Evolutionary conservation across 495 filamentous ascomycete species (phyloP).

Genomic region (Annulohypoxylon bovei): DNA sequence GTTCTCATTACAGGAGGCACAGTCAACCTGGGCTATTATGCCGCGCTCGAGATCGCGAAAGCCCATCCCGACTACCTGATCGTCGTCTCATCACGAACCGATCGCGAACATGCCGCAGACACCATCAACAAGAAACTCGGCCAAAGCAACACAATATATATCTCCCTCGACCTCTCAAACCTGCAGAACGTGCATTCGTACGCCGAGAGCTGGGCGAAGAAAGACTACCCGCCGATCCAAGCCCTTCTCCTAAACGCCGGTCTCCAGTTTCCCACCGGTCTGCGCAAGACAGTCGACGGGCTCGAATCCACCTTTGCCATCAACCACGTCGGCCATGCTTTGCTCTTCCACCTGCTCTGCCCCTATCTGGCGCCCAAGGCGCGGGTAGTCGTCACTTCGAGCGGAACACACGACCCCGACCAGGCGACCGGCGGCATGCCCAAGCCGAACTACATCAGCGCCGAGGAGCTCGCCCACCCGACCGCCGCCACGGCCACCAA

Average conservation of each 20-base stretch:
- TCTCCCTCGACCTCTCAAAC: constrained; percentile 53
- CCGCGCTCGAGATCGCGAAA: constrained; percentile 58
- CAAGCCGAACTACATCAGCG: constrained; percentile 51
- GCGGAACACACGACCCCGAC: constrained; percentile 48
- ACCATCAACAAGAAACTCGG: constrained; percentile 51
- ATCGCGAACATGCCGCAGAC: constrained; percentile 49
- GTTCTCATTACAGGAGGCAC: constrained; percentile 61
- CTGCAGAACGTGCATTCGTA: constrained; percentile 53
- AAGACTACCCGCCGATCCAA: constrained; percentile 54
- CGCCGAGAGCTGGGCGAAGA: constrained; percentile 44
- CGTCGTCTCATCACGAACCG: constrained; percentile 56
- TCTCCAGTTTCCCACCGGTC: constrained; percentile 50
- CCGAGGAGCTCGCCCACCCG: constrained; percentile 49
- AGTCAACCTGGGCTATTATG: constrained; percentile 57
- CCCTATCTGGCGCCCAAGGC: constrained; percentile 63
- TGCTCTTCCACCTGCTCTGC: constrained; percentile 71
- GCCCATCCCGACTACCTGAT: constrained; percentile 52
- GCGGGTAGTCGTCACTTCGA: constrained; percentile 54
- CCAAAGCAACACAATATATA: constrained; percentile 53
- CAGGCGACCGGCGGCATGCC: constrained; percentile 52
- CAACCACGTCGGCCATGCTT: constrained; percentile 57
- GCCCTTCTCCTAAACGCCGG: constrained; percentile 58
- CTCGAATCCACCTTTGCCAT: constrained; percentile 51
- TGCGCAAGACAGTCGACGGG: constrained; percentile 50
- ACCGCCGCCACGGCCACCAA: constrained; percentile 4